phyloP scores from a whole-genome alignment of 805 yeast species.

The Saccharomyces eubayanus region DNA sequence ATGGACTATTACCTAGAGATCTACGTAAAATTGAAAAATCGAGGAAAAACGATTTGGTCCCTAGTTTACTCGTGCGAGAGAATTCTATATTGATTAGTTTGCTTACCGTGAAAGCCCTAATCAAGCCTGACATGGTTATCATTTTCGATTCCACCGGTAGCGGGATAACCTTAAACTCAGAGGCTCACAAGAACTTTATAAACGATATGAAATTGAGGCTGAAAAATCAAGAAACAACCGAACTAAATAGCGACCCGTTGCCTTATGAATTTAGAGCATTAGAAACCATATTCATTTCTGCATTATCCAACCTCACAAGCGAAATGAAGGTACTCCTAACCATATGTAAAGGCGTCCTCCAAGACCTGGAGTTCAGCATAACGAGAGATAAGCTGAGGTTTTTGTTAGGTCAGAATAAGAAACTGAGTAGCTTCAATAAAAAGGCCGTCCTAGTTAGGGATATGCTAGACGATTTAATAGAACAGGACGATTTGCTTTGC shows the following conservation, averaged over 20 bases:
- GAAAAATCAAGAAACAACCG: slow-evolving; percentile 16
- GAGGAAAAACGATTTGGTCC: slow-evolving; percentile 52
- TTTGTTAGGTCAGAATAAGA: slow-evolving; percentile 75
- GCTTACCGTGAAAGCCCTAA: slow-evolving; percentile 70
- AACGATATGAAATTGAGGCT: slow-evolving; percentile 18
- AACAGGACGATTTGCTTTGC: slow-evolving; percentile 79
- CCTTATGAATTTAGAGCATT: slow-evolving; percentile 89
- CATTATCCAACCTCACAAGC: slow-evolving; percentile 65
- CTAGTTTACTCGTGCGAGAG: slow-evolving; percentile 68
- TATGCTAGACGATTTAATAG: slow-evolving; percentile 74
- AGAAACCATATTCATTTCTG: slow-evolving; percentile 78
- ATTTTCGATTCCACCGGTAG: slow-evolving; percentile 51
- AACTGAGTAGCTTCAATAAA: slow-evolving; percentile 73
- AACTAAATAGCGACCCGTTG: slow-evolving; percentile 31
- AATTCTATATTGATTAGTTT: slow-evolving; percentile 68
- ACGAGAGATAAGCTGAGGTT: slow-evolving; percentile 73
- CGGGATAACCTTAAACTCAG: slow-evolving; percentile 22
- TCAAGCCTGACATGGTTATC: slow-evolving; percentile 64
- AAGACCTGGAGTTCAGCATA: slow-evolving; percentile 73
- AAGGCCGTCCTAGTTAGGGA: slow-evolving; percentile 77
- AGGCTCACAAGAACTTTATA: slow-evolving; percentile 22
- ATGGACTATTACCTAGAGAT: slow-evolving; percentile 82
- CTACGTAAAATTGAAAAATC: slow-evolving; percentile 80
- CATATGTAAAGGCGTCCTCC: slow-evolving; percentile 62
- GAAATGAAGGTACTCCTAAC: slow-evolving; percentile 83